Percentiles rank a stretch among this genome's conserved stretches.
Evolutionary conservation across 2,329 filamentous ascomycete species (phyloP).

Genomic region (Curvularia eragrostidis): DNA sequence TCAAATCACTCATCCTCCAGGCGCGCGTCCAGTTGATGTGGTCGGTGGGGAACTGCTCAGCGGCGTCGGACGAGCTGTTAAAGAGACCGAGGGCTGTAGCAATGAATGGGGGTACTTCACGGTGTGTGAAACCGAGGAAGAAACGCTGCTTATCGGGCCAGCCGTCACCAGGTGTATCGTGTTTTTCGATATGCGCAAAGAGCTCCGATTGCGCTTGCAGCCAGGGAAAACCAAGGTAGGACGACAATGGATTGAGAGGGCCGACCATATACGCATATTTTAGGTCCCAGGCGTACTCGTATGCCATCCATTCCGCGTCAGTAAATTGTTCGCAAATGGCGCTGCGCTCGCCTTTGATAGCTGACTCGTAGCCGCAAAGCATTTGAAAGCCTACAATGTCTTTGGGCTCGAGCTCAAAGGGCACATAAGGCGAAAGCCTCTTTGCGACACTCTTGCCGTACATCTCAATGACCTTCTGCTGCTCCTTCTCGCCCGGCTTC

Average conservation of each 20-base stretch:
- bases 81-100: slow-evolving; percentile 71
- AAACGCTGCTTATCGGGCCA: slow-evolving; percentile 60
- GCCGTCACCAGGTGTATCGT: slow-evolving; percentile 52
- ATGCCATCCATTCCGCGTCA: slow-evolving; percentile 68
- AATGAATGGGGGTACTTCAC: slow-evolving; percentile 70
- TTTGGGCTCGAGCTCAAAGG: slow-evolving; percentile 65
- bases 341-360: slow-evolving; percentile 66
- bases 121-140: slow-evolving; percentile 71
- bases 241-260: slow-evolving; percentile 64
- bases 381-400: slow-evolving; percentile 71
- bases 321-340: slow-evolving; percentile 64
- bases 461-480: slow-evolving; percentile 37
- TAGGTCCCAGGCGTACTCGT: slow-evolving; percentile 68
- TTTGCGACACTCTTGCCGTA: slow-evolving; percentile 36
- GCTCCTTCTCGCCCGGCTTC: slow-evolving; percentile 39
- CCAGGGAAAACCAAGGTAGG: slow-evolving; percentile 69
- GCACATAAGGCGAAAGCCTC: slow-evolving; percentile 32
- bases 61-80: slow-evolving; percentile 69
- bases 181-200: slow-evolving; percentile 33
- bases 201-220: slow-evolving; percentile 63
- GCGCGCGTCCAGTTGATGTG: slow-evolving; percentile 65
- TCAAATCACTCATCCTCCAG: slow-evolving; percentile 67
- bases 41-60: slow-evolving; percentile 67
- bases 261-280: slow-evolving; percentile 70
- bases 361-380: slow-evolving; percentile 69